Conservation (phyloP, 768 basidiomycete species). For the Kwoniella mangroviensis region DNA sequence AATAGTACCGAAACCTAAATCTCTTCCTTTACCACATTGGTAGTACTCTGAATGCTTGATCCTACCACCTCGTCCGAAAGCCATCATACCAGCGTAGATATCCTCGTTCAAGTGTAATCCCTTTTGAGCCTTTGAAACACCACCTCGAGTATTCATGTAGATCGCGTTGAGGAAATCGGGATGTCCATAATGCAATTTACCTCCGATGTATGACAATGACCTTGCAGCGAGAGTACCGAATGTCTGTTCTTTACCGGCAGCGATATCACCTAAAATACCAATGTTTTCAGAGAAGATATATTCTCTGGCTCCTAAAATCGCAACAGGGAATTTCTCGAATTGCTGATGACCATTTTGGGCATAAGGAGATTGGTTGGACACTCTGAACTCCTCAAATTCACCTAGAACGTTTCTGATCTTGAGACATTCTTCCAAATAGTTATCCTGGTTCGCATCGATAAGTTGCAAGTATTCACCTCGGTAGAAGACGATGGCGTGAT, state of each 20-base stretch:
- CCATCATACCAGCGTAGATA: constrained; percentile 99
- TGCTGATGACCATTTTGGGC: constrained; percentile 86
- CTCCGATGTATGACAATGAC: constrained; percentile 94
- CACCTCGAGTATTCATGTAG: constrained; percentile 98
- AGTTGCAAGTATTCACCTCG: constrained; percentile 99
- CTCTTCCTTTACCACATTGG: constrained; percentile 97
- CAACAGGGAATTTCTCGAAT: constrained; percentile 84
- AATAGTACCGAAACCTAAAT: constrained; percentile 98
- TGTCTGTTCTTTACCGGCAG: constrained; percentile 98
- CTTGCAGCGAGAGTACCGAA: constrained; percentile 98
- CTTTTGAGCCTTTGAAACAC: constrained; percentile 98
- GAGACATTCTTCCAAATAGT: constrained; percentile 98
- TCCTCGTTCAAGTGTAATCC: constrained; percentile 99
- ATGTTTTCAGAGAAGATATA: constrained; percentile 99
- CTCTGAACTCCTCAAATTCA: constrained; percentile 92
- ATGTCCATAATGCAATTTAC: constrained; percentile 98
- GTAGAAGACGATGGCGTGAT: constrained; percentile 99
- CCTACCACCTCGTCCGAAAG: constrained; percentile 90
- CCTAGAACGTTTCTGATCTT: constrained; percentile 98
- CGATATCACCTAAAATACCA: constrained; percentile 96
- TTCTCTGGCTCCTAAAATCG: constrained; percentile 97
- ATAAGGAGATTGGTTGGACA: constrained; percentile 88
- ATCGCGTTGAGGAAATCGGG: constrained; percentile 98
- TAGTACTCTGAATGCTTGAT: constrained; percentile 99
- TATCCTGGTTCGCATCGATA: constrained; percentile 99